Evolutionary conservation across 352 stramenopile species (phyloP), one percentile per base, ranked within the genome.

Genomic region (Pythium phragmitis): DNA sequence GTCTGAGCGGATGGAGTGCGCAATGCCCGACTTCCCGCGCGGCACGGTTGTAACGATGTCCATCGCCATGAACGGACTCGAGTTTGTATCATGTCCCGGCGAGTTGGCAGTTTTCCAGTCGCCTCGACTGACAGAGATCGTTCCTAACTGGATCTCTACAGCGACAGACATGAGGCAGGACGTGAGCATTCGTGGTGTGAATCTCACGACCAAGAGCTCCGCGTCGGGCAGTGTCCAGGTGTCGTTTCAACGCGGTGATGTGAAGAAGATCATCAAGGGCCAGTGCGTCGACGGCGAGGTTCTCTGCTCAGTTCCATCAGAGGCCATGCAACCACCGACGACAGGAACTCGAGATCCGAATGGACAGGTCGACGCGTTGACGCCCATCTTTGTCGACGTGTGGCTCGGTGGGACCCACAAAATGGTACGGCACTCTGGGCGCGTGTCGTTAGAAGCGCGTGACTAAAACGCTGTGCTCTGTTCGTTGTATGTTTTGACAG

Each of bases 31-130:
- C 28, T 91, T 88, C 23, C 73, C 80, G 0, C 63, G 77, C 7
- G 80, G 80, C 16, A 75, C 77, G 0, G 42, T 82, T 2, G 79
- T 91, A 7, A 69, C 69, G 4, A 72, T 85, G n/a, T 67, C 61
- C 3, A 51, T 91, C 37, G 74, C 80, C 7, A 76, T 92, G 63
- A 92, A 90, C 58, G 83, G 83, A 3, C 61, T 87, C 36, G 83
- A 90, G 42, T 91, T 88, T 52, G 62, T 89, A 0, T 21, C 69
- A 2, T 86, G 72, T 45, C 71, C 73, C 3, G 79, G 69, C 4
- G 76, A 87, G 21, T 60, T 88, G 2, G 71, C 70, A 0, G 67
- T 92, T 3, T 90, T 87, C 57, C 82, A 92, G 61, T 79, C 73
- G 4, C 82, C 82, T 12, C 61, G 77, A 2, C 66, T 90, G 4